Base-by-base conservation (phyloP, 371 early-diverging fungal species). In the Gilbertella persicaria region DNA sequence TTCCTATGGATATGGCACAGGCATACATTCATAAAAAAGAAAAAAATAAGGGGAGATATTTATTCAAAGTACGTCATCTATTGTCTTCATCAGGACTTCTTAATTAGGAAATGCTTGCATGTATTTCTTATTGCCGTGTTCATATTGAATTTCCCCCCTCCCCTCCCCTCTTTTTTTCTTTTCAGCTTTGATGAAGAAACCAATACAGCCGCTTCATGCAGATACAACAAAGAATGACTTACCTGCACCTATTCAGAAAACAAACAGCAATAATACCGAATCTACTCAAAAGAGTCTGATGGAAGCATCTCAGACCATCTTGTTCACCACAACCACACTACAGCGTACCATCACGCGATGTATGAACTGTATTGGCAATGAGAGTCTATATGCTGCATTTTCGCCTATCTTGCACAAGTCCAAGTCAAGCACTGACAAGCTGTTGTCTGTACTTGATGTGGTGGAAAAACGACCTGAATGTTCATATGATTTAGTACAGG, bases 251-350 rank as follows among this genome's bases (percentile, higher is more conserved):
- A 7, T 17, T 17, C 33, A 33, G 10, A 33, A 10, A 9, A 33
- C 33, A 8, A 33, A 33, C 33, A 33, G 14, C 21, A 19, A 25
- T 4, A 36, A 4, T n/a, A 24, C 24, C 6, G 36, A 24, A 23
- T 9, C 47, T 3, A 26, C 23, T n/a, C 19, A 4, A 3, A 38
- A 3, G 13, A n/a, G 30, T 25, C 42, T 66, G 9, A 56, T 57
- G 14, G 71, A 70, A 33, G 68, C 68, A 2, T 51, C 67, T n/a
- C 65, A 63, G 13, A 67, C 62, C 2, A 46, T 73, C 10, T 41
- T 74, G 12, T 74, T 68, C 38, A 66, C 71, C 19, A 42, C 69
- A 0, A 47, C 59, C 1, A 47, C 64, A 4, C 38, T 74, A 21
- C 65, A 71, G 20, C 47, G 66, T 5, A 53, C 66, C 0, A 43